Base-by-base conservation (phyloP, 257 asterid species). In the Mitragyna speciosa region DNA sequence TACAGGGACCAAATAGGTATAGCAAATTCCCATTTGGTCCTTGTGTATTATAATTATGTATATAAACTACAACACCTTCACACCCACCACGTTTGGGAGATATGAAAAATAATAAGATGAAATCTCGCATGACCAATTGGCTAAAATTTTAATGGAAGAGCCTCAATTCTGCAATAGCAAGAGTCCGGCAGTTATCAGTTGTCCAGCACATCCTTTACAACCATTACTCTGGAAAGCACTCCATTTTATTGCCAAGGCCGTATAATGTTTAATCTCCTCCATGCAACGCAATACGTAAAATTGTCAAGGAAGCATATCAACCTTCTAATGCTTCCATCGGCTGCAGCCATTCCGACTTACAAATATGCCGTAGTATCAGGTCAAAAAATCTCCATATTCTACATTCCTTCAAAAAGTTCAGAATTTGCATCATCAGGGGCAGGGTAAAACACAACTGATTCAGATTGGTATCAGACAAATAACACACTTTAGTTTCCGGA, bases 401-500 rank as follows among this genome's bases (percentile, higher is more conserved):
- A 63, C 16, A 16, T 72, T 33, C 73, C 33, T 2, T 48, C 48
- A 10, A 7, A 4, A 63, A 8, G 66, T 31, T 68, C 69, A 77
- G 33, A 30, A 36, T 12, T 49, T 31, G 70, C 8, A 2, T 72
- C n/a, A 28, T 19, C 31, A 39, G 39, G 36, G 20, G 6, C 17
- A 6, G n/a, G 19, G 19, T 16, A 28, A 65, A 47, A 20, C 22
- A 64, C 58, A 47, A 48, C 24, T 39, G 26, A 45, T 36, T 65
- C 20, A 54, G 65, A 56, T 36, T 41, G 74, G 63, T 36, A 9
- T n/a, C 63, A 28, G 43, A 71, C 28, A 22, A 54, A 43, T 14
- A 65, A 26, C 24, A 74, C n/a, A 70, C 73, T 51, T 92, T 87
- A 91, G 84, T 86, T 89, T 76, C 91, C 84, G 31, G 90, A 77